phyloP scores from a whole-genome alignment of 495 filamentous ascomycete genomes.

The Penicillium crystallinum region DNA sequence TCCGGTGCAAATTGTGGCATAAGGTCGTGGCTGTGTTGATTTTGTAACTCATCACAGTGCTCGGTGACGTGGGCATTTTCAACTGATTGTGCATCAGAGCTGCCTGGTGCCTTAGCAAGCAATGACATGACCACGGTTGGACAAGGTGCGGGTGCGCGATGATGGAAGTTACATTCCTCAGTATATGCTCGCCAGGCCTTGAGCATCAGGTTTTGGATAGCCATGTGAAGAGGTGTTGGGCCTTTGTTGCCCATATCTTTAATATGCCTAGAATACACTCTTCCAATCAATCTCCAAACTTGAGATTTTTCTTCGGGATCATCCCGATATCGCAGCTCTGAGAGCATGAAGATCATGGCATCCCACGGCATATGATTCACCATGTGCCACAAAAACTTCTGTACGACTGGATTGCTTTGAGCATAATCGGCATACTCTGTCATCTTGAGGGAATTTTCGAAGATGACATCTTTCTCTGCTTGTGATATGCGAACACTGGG shows the following conservation, averaged over 20 bases:
- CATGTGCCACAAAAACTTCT: slow-evolving; percentile 32
- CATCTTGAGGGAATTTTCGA: slow-evolving; percentile 33
- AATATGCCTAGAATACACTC: slow-evolving; percentile 24
- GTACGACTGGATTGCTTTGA: slow-evolving; percentile 20
- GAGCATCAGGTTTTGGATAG: slow-evolving; percentile 31
- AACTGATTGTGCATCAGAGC: not conserved
- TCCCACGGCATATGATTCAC: slow-evolving; percentile 39
- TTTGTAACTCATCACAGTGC: not conserved
- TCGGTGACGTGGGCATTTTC: not conserved
- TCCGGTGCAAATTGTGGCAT: not conserved
- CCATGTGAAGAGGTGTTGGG: slow-evolving; percentile 28
- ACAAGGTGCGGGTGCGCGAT: slow-evolving; percentile 20
- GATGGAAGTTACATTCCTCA: slow-evolving; percentile 21
- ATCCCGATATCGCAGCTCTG: slow-evolving; percentile 30
- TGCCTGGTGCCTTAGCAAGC: not conserved
- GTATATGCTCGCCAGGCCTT: slow-evolving; percentile 34
- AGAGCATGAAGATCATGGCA: slow-evolving; percentile 39
- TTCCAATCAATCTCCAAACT: slow-evolving; percentile 33
- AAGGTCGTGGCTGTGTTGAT: slow-evolving; percentile 6
- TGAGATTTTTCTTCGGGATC: slow-evolving; percentile 24
- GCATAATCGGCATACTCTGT: slow-evolving; percentile 30
- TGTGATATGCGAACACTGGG: slow-evolving; percentile 21
- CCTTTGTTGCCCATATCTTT: slow-evolving; percentile 13
- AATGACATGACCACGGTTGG: slow-evolving; percentile 17
- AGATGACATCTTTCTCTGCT: slow-evolving; percentile 35